Conservation (phyloP, 768 basidiomycete species). For the Ramaria sp. region DNA sequence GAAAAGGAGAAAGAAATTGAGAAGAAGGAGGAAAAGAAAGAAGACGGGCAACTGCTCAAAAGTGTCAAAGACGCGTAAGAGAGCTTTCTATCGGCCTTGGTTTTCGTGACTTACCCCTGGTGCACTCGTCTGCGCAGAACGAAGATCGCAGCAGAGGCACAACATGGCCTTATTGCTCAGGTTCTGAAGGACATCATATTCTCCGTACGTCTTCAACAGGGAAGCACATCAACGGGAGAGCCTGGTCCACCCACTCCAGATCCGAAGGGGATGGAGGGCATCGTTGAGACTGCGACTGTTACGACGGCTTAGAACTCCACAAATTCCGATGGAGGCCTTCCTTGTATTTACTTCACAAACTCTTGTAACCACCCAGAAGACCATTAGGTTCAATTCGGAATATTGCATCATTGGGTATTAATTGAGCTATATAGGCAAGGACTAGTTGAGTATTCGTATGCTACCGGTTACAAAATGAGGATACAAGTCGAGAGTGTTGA, state of each 20-base stretch:
- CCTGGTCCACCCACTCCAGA: not conserved
- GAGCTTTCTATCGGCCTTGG: not conserved
- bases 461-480: too few relatives aligned
- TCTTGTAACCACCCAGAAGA: too few relatives aligned
- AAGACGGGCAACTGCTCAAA: conserved; percentile 79
- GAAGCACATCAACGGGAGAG: not conserved
- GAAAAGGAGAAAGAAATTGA: conserved; percentile 11
- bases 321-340: too few relatives aligned
- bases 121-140: conserved; percentile 35
- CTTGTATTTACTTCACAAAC: too few relatives aligned
- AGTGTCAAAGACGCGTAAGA: conserved; percentile 82
- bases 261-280: conserved; percentile 5
- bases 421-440: too few relatives aligned
- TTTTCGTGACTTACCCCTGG: not conserved
- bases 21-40: conserved; percentile 70
- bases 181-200: conserved; percentile 91
- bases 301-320: not conserved
- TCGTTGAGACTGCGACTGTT: conserved; percentile 2
- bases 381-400: too few relatives aligned
- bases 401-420: too few relatives aligned
- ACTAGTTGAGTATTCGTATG: too few relatives aligned
- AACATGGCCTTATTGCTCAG: conserved; percentile 89
- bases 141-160: conserved; percentile 83
- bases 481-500: too few relatives aligned
- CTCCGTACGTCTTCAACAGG: conserved; percentile 35